Base-by-base conservation (phyloP, 306 rosid species). In the Erythrophleum fordii region DNA sequence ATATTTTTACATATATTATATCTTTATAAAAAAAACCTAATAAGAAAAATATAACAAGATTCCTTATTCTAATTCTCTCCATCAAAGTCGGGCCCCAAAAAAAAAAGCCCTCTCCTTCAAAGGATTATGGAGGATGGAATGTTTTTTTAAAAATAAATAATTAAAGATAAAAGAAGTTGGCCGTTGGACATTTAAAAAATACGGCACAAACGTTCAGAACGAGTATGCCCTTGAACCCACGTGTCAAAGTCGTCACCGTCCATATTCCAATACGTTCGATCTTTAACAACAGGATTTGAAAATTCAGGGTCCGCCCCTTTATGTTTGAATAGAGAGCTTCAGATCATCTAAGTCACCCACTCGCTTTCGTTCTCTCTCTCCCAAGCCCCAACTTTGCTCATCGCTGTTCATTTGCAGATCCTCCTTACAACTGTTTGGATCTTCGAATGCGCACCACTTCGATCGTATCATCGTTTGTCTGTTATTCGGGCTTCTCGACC, bases 271-370 rank as follows among this genome's bases (percentile, higher is more conserved):
- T 28, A 13, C 51, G 84, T 49, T 85, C 80, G 88, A 87, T 41
- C 7, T 85, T 87, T 82, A 86, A 81, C 59, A 61, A 77, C 81
- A 86, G 91, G 93, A 87, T 90, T 93, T 90, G 85, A 90, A 92
- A 75, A 75, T 78, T n/a, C 56, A 1, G 46, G 44, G 81, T 83
- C 92, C 98, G 93, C 97, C 95, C 73, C 89, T 88, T 81, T 79
- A 75, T 66, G 85, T 94, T 94, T 94, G 98, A 94, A 92, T 82
- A 86, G 67, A 42, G 85, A 69, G 85, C 77, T 80, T 83, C 70
- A 37, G 85, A 80, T 86, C 86, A 82, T 83, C 82, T 75, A 73
- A 29, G 49, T 45, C 60, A 42, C 62, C 28, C 60, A 34, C 69
- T 59, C 77, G 20, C 53, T 39, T 78, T 65, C 72, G 7, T 26